Evolutionary conservation across 2,329 filamentous ascomycete species (phyloP), one percentile per base, ranked within the genome.

Genomic region (Xylaria arbuscula): DNA sequence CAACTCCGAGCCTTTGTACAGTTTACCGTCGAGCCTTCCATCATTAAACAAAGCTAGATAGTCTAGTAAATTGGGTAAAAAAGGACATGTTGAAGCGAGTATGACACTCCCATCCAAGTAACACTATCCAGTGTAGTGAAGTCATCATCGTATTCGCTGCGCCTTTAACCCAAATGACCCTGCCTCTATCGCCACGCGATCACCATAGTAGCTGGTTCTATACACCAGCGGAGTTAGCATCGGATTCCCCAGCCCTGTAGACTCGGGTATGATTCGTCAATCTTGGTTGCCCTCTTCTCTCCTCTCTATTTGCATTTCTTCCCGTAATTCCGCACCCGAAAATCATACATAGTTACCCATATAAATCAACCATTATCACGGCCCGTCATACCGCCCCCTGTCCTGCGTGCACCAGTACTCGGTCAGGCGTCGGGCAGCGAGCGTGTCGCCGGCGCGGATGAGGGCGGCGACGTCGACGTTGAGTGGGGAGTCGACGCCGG

Each of bases 381-480:
- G 63, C 32, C 82, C 83, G 7, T 82, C 79, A 69, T 83, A 89
- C 78, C 87, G 82, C 58, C 86, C 84, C 72, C 83, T 81, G 8
- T 76, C 75, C 45, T 77, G 81, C 19, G 76, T 76, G 42, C 88
- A 91, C 84, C 91, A 94, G 74, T 89, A 91, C 80, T 91, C 86
- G 51, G 94, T 91, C 76, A 96, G 81, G 69, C 86, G 85, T 75
- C 91, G 84, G 17, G 92, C 90, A 0, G 88, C 93, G 15, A 93
- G 77, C 24, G 80, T 79, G 80, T 95, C 93, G 4, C 91, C 92
- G 38, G 84, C 85, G 70, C 91, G 83, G 70, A 93, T 76, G 75
- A 96, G 81, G 72, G 89, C 89, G 63, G 92, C 93, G 38, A 93
- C 85, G 79, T 96, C 93, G 32, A 96, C 87, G 79, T 94, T 94